Evolutionary conservation across 75 land plant genomes (phyloP), one percentile per base, ranked within the genome.

Genomic region (Pseudotsuga menziesii): DNA sequence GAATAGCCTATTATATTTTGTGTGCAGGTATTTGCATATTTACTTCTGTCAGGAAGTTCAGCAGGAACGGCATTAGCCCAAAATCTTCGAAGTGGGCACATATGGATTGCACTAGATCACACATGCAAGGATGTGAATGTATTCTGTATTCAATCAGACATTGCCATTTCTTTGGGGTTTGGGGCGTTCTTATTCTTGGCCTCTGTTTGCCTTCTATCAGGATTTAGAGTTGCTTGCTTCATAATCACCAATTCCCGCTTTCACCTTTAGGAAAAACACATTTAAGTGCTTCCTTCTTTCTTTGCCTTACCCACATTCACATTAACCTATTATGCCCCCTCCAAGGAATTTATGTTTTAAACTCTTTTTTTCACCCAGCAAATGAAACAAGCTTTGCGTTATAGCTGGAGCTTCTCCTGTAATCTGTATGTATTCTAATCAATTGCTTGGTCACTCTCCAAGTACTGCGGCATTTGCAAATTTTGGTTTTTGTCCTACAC

Each of bases 141-240:
- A 2, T 94, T 90, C 81, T 94, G 97, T 66, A 72, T 88, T 15
- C 94, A 92, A 75, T 73, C 94, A 13, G 76, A 79, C 80, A 87
- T 94, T 16, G 29, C 94, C 11, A 82, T 92, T 11, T 86, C 89
- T 2, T 78, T 94, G 58, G 91, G 89, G 22, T 92, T 88, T 58
- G 97, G 79, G 41, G 94, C 88, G 0, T 92, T 94, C 32, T 57
- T 88, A 59, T 94, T 94, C 78, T 76, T 94, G 27, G 94, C 86
- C 25, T 58, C 80, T 19, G 87, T 92, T 3, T 71, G 92, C 13
- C 69, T 92, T 72, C 74, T 92, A 8, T 88, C 97, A 26, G 97
- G 92, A 15, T 92, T 88, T 67, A 85, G 97, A 11, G 83, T 92
- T 52, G 92, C 82, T 35, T 82, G 81, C 76, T 88, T 64, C 61